These are phyloP conservation scores for Ciborinia camelliae DNA, from an alignment of 2,329 filamentous ascomycete genomes.

Conservation along the genomic window DNA sequence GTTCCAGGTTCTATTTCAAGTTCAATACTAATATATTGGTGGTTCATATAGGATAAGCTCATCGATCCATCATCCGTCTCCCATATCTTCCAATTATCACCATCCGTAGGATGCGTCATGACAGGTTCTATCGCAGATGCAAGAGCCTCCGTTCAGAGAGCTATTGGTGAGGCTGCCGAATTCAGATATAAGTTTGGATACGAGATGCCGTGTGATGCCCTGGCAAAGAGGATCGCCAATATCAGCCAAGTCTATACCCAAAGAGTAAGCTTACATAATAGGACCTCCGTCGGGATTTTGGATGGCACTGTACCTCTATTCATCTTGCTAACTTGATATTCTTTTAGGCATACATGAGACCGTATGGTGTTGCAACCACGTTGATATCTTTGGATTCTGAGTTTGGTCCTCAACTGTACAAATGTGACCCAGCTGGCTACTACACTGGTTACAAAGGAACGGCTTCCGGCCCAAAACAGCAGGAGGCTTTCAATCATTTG, in stretches of 20 bases:
- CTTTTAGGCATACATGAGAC: conserved; percentile 87
- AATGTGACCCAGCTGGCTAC: conserved; percentile 97
- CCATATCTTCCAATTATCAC: conserved; percentile 95
- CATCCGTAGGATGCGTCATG: conserved; percentile 96
- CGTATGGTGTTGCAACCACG: conserved; percentile 91
- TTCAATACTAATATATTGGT: conserved; percentile 27
- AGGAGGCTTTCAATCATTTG: conserved; percentile 95
- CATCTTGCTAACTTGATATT: conserved; percentile 24
- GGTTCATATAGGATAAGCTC: conserved; percentile 76
- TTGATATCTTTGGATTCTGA: conserved; percentile 92
- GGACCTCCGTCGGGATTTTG: conserved; percentile 33
- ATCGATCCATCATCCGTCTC: conserved; percentile 97
- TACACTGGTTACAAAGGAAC: conserved; percentile 99
- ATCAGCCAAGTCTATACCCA: conserved; percentile 99
- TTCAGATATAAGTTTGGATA: conserved; percentile 99
- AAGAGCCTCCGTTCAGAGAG: conserved; percentile 85
- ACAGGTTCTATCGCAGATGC: conserved; percentile 98
- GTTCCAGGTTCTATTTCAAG: conserved; percentile 19
- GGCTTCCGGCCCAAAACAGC: conserved; percentile 94
- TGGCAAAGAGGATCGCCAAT: conserved; percentile 96
- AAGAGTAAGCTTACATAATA: conserved; percentile 58
- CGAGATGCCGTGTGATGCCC: conserved; percentile 97
- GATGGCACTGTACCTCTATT: conserved; percentile 24
- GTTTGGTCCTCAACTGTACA: conserved; percentile 91
- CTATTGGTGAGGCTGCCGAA: conserved; percentile 92